A percentile compares a stretch with the other conserved stretches of the same genome.
phyloP scores from a whole-genome alignment of 768 basidiomycete species.

The Rhodotorula diobovata region DNA sequence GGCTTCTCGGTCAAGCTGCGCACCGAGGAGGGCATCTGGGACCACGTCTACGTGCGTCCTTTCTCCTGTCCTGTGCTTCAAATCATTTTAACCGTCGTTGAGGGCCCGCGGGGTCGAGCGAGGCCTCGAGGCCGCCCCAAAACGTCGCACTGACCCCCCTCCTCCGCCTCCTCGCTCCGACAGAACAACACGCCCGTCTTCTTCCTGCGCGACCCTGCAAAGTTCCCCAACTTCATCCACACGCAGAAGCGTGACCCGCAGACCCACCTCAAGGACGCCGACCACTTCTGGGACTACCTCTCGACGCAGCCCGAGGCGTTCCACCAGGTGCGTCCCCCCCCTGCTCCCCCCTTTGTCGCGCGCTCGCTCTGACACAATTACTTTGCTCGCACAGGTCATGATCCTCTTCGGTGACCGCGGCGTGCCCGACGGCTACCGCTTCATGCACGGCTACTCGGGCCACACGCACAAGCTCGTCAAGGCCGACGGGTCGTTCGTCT shows the following conservation, averaged over 20 bases:
- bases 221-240: constrained; percentile 54
- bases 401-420: constrained; percentile 52
- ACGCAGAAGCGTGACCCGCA: constrained; percentile 65
- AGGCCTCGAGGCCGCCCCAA: no score
- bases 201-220: constrained; percentile 48
- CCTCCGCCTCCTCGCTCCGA: neutral
- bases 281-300: constrained; percentile 60
- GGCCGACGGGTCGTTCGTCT: constrained; percentile 42
- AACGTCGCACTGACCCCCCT: neutral
- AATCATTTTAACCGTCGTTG: no score
- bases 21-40: constrained; percentile 52
- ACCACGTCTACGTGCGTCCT: constrained; percentile 45
- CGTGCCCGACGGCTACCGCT: constrained; percentile 57
- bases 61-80: neutral
- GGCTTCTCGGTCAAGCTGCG: constrained; percentile 52
- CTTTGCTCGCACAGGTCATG: neutral
- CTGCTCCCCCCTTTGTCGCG: no score
- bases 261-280: constrained; percentile 77
- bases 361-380: no score
- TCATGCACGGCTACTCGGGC: constrained; percentile 80
- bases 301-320: constrained; percentile 49
- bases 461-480: constrained; percentile 51
- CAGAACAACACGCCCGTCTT: constrained; percentile 47
- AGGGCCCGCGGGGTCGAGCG: no score
- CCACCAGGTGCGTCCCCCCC: constrained; percentile 48